Evolutionary conservation across 345 rosid genomes (phyloP), one percentile per base, ranked within the genome.

Genomic region (Citrus inodora): DNA sequence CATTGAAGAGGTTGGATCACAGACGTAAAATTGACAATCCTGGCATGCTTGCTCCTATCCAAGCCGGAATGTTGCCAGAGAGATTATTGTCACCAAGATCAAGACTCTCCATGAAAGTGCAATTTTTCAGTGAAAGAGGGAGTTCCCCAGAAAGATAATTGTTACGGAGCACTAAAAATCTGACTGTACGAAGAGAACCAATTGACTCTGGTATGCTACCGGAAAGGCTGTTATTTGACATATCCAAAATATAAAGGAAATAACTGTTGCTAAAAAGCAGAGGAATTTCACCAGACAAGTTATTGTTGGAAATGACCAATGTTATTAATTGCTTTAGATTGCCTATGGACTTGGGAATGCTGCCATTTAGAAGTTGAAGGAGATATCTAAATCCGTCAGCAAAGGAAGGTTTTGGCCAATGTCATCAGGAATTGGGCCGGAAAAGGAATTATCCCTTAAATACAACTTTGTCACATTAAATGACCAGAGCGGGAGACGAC

Each of bases 211-310:
- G 37, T 35, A 1, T 35, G 37, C 5, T 6, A 35, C 87, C 89
- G 0, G 78, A 80, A n/a, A 87, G 25, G 48, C n/a, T 53, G 70
- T 87, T 87, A 38, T 38, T 73, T 40, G 83, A 75, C 6, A 79
- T 28, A 28, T 79, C 82, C 5, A 75, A 16, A 48, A 14, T 14
- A 48, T 48, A 14, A 13, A 48, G 21, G 55, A 16, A 48, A 48
- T 21, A 48, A 4, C 0, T 4, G 19, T 14, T 48, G 21, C 9
- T 48, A 1, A 5, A 48, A 14, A 48, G 2, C 55, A 40, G 16
- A 10, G 66, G 86, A 22, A 84, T 70, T 35, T 55, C 42, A 32
- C 83, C 74, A 0, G 76, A 67, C 16, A 83, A 53, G 22, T 72
- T 5, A 60, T 35, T 87, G 38, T 53, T 27, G 2, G 85, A 85